Base-by-base conservation (phyloP, 495 filamentous ascomycete genomes). In the Aspergillus diversus region DNA sequence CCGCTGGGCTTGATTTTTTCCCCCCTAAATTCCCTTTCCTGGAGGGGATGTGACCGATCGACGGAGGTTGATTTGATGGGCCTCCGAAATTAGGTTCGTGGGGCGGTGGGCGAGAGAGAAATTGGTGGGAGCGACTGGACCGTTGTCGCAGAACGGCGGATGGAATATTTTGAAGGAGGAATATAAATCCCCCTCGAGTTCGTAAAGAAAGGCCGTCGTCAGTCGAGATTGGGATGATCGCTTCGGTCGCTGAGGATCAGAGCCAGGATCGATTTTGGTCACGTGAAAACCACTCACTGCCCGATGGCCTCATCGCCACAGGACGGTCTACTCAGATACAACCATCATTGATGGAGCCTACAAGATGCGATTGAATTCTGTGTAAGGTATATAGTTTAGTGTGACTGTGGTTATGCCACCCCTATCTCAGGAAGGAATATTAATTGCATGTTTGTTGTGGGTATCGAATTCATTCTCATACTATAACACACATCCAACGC, bases 41-140 rank as follows among this genome's bases (percentile, higher is more conserved):
- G 33, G 48, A 54, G 52, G 21, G 60, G 60, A 63, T 56, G 52
- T 55, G 64, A 70, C 71, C 65, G 69, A 68, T 71, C 70, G 59
- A 61, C 60, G 65, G 63, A 67, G 64, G 63, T 58, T 55, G 58
- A 55, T 60, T 27, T 65, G 67, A 70, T 63, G 72, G 65, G 64
- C 65, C 63, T 67, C 68, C 68, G 65, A 66, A 65, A 65, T 68
- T 75, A 68, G 70, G 66, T 69, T 71, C 60, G 69, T 72, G 74
- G 71, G 67, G 69, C 69, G 67, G 74, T 74, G 65, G 68, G 56
- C 63, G 57, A 64, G 35, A 53, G 42, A 35, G 47, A 59, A 52
- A 59, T 48, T 27, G 55, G 49, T 56, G 50, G 59, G 48, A 51
- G 49, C 16, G 57, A 39, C 21, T 50, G 39, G 39, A 7, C 16